Evolutionary conservation across 1,284 basidiomycete genomes (phyloP).

Genomic region (Rhodotorula sp.): DNA sequence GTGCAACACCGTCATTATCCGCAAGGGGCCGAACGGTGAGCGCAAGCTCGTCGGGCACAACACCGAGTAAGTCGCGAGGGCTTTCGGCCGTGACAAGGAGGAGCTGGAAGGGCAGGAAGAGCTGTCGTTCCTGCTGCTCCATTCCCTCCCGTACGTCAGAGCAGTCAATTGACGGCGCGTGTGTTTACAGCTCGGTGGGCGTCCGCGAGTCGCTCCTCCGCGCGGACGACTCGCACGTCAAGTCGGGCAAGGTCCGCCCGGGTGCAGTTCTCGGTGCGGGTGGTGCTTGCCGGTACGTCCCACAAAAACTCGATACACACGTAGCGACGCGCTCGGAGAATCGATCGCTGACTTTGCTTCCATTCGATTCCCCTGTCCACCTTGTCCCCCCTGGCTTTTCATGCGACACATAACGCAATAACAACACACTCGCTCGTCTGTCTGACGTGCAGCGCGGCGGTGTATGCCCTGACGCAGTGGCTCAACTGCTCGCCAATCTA

Average conservation of each 20-base stretch:
- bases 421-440: not conserved
- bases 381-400: no score
- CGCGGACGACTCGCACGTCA: constrained; percentile 37
- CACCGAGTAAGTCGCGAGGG: constrained; percentile 7
- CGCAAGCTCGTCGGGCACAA: constrained; percentile 29
- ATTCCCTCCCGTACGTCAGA: no score
- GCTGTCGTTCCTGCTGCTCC: no score
- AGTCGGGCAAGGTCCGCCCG: constrained; percentile 34
- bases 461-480: constrained; percentile 38
- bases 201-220: constrained; percentile 37
- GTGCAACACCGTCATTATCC: constrained; percentile 42
- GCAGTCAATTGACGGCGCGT: not conserved
- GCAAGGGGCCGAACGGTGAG: constrained; percentile 35
- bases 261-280: constrained; percentile 44
- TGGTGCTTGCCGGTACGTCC: constrained; percentile 40
- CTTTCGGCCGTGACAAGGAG: no score
- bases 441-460: constrained; percentile 18
- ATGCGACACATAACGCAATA: no score
- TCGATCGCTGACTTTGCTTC: not conserved
- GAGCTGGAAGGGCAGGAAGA: not conserved
- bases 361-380: not conserved
- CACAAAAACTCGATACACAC: no score
- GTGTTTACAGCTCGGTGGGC: constrained; percentile 32
- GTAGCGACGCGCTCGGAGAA: not conserved
- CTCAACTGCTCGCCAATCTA: constrained; percentile 44